Percentiles rank a stretch among this genome's conserved stretches.
Conservation (phyloP, 345 rosid species). For the Conringia planisiliqua region DNA sequence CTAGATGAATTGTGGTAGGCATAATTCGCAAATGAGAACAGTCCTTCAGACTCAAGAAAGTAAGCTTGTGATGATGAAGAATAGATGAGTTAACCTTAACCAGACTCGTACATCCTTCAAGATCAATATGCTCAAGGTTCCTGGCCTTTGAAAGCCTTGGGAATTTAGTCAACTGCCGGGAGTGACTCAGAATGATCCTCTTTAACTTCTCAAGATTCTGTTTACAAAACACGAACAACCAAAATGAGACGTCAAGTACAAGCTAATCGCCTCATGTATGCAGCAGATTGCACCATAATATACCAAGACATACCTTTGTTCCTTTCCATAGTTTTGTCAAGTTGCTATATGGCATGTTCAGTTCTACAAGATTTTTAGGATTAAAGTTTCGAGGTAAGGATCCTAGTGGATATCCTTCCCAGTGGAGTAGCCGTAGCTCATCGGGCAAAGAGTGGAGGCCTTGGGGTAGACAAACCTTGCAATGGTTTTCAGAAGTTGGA, state of each 20-base stretch:
- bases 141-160: slow-evolving; percentile 12
- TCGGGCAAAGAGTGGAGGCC: slow-evolving; percentile 11
- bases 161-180: neutral
- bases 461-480: neutral
- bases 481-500: neutral
- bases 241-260: neutral
- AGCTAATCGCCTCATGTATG: neutral
- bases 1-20: slow-evolving; percentile 10
- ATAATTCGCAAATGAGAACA: slow-evolving; percentile 8
- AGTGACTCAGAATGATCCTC: slow-evolving; percentile 12
- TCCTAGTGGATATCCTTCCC: slow-evolving; percentile 20
- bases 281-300: neutral
- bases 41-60: slow-evolving; percentile 14
- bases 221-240: slow-evolving; percentile 2
- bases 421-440: slow-evolving; percentile 26
- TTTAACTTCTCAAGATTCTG: slow-evolving; percentile 24
- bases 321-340: slow-evolving; percentile 25
- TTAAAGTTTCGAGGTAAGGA: slow-evolving; percentile 28
- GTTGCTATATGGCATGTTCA: slow-evolving; percentile 19
- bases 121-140: slow-evolving; percentile 27
- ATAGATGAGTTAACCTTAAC: slow-evolving; percentile 22
- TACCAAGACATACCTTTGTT: slow-evolving; percentile 7
- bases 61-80: slow-evolving; percentile 17
- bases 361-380: slow-evolving; percentile 20
- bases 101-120: slow-evolving; percentile 29